phyloP scores from a whole-genome alignment of 2,329 filamentous ascomycete genomes.

The Penicillium sp. region DNA sequence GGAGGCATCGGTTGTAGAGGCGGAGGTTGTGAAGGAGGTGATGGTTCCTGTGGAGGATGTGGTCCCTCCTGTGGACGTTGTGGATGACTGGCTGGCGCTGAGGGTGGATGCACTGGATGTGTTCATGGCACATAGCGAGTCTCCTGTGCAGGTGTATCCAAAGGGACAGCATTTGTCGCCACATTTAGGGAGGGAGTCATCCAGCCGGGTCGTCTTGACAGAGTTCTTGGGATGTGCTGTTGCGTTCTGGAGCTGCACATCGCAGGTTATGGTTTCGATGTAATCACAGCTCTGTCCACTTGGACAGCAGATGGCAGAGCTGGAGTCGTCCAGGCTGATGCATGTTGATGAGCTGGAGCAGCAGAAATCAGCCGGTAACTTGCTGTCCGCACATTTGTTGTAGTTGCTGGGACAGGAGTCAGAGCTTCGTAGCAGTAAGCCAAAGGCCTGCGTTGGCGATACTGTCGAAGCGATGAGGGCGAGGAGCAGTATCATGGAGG shows the following conservation, averaged over 20 bases:
- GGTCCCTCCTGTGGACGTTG: constrained; percentile 14
- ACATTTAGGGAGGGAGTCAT: constrained; percentile 34
- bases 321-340: constrained; percentile 35
- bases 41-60: too few relatives aligned
- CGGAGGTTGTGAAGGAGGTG: too few relatives aligned
- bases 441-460: constrained; percentile 17
- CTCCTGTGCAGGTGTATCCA: constrained; percentile 37
- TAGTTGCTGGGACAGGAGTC: constrained; percentile 28
- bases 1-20: too few relatives aligned
- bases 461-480: constrained; percentile 17
- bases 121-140: too few relatives aligned
- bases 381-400: too few relatives aligned
- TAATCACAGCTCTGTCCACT: constrained; percentile 33
- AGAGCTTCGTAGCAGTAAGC: constrained; percentile 19
- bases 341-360: constrained; percentile 38
- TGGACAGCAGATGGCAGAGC: constrained; percentile 41
- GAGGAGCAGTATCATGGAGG: constrained; percentile 24
- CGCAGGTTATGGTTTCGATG: constrained; percentile 38
- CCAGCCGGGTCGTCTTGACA: constrained; percentile 38
- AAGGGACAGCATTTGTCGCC: constrained; percentile 40
- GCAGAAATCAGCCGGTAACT: constrained; percentile 38
- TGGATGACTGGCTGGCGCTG: too few relatives aligned
- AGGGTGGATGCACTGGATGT: too few relatives aligned
- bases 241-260: constrained; percentile 37
- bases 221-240: constrained; percentile 29